Base-by-base conservation (phyloP, 1,284 basidiomycete genomes). In the Baeospora myosura region DNA sequence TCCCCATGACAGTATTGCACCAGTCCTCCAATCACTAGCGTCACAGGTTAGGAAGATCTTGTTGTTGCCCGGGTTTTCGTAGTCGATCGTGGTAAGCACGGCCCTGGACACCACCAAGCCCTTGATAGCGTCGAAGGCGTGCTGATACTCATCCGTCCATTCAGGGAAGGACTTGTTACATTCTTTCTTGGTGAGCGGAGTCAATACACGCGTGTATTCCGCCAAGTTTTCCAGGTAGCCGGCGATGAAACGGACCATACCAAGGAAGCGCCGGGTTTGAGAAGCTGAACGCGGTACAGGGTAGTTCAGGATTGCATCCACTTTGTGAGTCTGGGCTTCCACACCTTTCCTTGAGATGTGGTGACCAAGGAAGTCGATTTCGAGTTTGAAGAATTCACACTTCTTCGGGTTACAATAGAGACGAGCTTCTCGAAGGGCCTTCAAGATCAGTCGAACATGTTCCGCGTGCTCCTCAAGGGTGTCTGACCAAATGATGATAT, bases 61-160 rank as follows among this genome's bases (percentile, higher is more conserved):
- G 24, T 68, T 61, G 0, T 50, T 29, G 3, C 51, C 51, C 0
- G 50, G 43, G 18, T 63, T 47, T 0, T 61, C 41, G 33, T 69
- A 62, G 40, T 65, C 51, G 20, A 59, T 62, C 0, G 49, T 55
- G 0, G 60, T 62, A 8, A 60, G 47, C 45, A 56, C 59, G 1
- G 55, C 54, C 0, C 37, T 32, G 28, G 45, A 48, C 1, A 41
- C 40, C 1, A 61, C 59, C 0, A 70, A 45, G 0, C 8, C 0
- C 35, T 72, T 71, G 29, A 73, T 65, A 0, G 46, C 49, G 0
- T 69, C 48, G 34, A 73, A 72, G 0, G 66, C 65, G 0, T 0
- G 0, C 25, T 64, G 59, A 41, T 66, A 54, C 3, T 44, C 38
- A 0, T 11, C 0, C 0, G 46, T 53, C 68, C 66, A 70, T 0